Evolutionary conservation across 2,329 filamentous ascomycete genomes (phyloP).

Genomic region (Aspergillus sp.): DNA sequence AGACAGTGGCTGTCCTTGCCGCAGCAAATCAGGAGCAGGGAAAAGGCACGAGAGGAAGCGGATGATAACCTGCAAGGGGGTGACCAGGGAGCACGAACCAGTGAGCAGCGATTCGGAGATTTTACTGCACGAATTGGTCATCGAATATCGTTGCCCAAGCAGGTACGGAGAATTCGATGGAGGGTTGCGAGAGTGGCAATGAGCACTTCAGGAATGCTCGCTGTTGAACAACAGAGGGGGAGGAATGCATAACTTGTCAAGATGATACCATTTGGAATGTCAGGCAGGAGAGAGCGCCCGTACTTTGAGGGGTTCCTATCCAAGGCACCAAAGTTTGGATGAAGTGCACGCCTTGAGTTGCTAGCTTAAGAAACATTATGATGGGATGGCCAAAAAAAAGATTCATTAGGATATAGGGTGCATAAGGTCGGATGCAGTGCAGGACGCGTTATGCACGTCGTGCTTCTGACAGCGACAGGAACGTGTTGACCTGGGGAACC

Average conservation of each 20-base stretch:
- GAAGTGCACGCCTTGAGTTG: background rate
- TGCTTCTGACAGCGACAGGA: slow-evolving; percentile 26
- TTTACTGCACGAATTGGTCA: slow-evolving; percentile 19
- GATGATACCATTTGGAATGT: slow-evolving; percentile 28
- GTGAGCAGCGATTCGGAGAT: slow-evolving; percentile 31
- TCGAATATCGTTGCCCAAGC: slow-evolving; percentile 12
- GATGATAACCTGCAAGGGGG: slow-evolving; percentile 32
- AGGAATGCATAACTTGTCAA: slow-evolving; percentile 30
- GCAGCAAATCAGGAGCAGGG: slow-evolving; percentile 35
- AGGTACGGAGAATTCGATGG: slow-evolving; percentile 15
- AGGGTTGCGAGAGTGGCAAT: slow-evolving; percentile 22
- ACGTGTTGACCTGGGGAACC: slow-evolving; percentile 25
- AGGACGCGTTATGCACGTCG: slow-evolving; percentile 20
- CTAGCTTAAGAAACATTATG: background rate
- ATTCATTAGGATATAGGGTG: slow-evolving; percentile 6
- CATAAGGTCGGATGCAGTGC: slow-evolving; percentile 3
- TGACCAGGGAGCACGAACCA: slow-evolving; percentile 28
- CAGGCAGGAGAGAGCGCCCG: slow-evolving; percentile 7
- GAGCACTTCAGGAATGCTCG: slow-evolving; percentile 27
- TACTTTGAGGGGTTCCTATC: background rate
- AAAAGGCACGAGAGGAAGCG: slow-evolving; percentile 27
- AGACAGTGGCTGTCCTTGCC: slow-evolving; percentile 26
- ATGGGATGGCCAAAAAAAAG: too few species aligned
- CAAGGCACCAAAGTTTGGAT: too few species aligned
- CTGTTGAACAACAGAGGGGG: background rate